Evolutionary conservation across 805 yeast species (phyloP), one percentile per base, ranked within the genome.

Genomic region (Lipomyces spencermartinsiae): DNA sequence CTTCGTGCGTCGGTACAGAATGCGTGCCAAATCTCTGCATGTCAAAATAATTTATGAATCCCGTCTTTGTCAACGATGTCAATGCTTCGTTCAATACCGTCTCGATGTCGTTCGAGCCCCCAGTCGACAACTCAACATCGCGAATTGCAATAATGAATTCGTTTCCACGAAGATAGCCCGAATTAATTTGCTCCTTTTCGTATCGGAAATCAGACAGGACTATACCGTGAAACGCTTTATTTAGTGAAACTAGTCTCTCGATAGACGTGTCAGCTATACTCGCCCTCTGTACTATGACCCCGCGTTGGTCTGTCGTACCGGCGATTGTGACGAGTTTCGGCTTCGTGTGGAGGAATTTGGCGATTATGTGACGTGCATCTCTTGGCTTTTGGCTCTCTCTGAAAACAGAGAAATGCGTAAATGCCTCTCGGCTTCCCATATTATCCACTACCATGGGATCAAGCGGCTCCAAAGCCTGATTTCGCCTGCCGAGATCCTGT

Each of bases 1-100:
- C 83, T 37, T 84, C 85, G 78, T 95, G 98, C 0, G 99, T 93
- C 1, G 98, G 92, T 34, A 93, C 84, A 12, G 97, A 91, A 76
- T 92, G 94, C 0, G 99, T 93, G 35, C 99, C 99, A 78, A 95
- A 95, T 76, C 99, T 83, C 81, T 95, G 99, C 93, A 95, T 89
- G 19, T 99, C 99, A 77, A 85, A 95, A 76, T 95, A 95, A 78
- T 95, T 95, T 71, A 95, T 89, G 75, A 92, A 95, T 0, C 99
- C 99, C 35, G 84, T 82, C 1, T 81, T 82, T 61, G 82, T 81
- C 62, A 94, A 80, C 0, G 92, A 84, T 4, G 81, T 76, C 72
- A 93, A 82, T 31, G 92, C 84, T 9, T 80, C 76, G 14, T 78
- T 76, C 19, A 92, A 81, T 2, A 83, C 80, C 12, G 82, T 80